Base-by-base conservation (phyloP, 2,329 filamentous ascomycete genomes). In the Diaporthe batatas region DNA sequence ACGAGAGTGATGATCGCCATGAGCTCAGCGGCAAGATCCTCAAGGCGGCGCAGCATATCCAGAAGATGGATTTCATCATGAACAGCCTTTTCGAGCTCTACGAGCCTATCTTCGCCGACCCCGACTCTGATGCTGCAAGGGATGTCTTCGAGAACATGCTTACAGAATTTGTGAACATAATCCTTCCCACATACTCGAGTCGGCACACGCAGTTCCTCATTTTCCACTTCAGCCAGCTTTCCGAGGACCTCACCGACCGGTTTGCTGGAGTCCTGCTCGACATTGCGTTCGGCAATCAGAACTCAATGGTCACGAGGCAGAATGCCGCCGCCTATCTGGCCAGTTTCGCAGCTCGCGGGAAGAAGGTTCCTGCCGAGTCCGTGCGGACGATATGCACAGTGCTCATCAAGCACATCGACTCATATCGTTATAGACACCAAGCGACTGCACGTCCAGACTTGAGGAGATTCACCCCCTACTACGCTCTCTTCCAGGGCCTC, bases 181-280 rank as follows among this genome's bases (percentile, higher is more conserved):
- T 99, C 73, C 88, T 99, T 39, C 95, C 95, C 4, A 97, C 95
- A 18, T 95, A 96, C 80, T 94, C 69, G 21, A 73, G 72, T 44
- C 68, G 72, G 36, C 74, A 75, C 29, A 74, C 72, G 1, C 74
- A 75, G 21, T 99, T 98, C 78, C 89, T 99, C 62, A 88, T 98
- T 67, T 99, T 99, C 83, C 96, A 98, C 83, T 98, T 97, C 80
- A 93, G 94, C 21, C 96, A 99, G 82, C 90, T 89, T 72, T 93
- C 94, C 11, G 91, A 93, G 39, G 88, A 89, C 57, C 90, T 98
- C 62, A 92, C 94, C 72, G 94, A 96, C 78, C 90, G 91, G 64
- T 98, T 98, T 79, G 92, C 94, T 55, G 92, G 92, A 44, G 92
- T 91, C 32, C 93, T 96, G 76, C 89, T 94, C 51, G 88, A 93